Evolutionary conservation across 2,329 filamentous ascomycete species (phyloP), one percentile per base, ranked within the genome.

Genomic region (Aureobasidium sp.): DNA sequence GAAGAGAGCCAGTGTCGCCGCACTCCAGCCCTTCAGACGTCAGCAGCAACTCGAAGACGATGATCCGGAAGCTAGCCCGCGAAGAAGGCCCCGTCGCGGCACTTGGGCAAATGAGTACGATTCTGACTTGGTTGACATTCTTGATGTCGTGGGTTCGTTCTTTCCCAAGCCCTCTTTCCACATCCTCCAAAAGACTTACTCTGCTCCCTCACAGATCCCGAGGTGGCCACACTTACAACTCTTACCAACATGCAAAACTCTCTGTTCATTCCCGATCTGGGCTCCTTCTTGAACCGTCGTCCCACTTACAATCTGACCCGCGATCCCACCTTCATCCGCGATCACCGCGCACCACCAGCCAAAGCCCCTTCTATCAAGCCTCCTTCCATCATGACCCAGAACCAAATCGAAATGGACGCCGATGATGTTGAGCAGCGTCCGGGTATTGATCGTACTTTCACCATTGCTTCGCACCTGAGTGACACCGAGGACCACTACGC

Each of bases 191-290:
- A 39, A 67, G 59, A 63, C 66, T 73, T 61, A 77, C 65, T 8
- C 41, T 30, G 21, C 21, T 21, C 21, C 21, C 8, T 62, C 32
- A 6, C 65, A 91, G 90, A 95, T 68, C 90, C 90, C 45, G 89
- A 95, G 75, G 86, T 96, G 3, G 85, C 89, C 37, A 90, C 90
- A 0, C 77, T 96, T 3, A 90, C 89, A 0, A 93, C 90, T 14
- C 81, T 95, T 10, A 95, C 89, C 45, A 96, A 96, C 69, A 86
- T 96, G 21, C 90, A 95, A 69, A 96, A 96, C 71, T 94, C 90
- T 0, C 83, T 96, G 10, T 95, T 95, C 73, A 78, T 95, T 2
- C 91, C 91, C 0, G 87, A 91, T 66, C 78, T 95, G n/a, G 90
- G 90, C 44, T 78, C 80, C 62, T 85, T 85, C 67, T 67, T 95